These are phyloP conservation scores for Gynandropsis gynandra DNA, from an alignment of 345 rosid genomes.

Conservation along the genomic window DNA sequence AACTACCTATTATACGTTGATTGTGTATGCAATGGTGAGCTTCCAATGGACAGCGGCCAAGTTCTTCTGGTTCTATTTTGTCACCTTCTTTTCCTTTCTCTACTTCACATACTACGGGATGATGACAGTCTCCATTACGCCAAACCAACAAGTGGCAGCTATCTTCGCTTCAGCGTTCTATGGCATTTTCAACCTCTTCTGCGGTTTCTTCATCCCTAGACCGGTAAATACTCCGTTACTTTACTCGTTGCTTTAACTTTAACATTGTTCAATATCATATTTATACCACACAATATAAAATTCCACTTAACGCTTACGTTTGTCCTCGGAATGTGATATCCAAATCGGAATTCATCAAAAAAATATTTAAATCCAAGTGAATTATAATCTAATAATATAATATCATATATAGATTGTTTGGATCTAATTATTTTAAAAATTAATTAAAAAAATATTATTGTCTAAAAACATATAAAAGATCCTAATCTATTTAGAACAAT, in stretches of 20 bases:
- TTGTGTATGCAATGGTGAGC: slow-evolving; percentile 68
- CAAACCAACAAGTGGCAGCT: slow-evolving; percentile 77
- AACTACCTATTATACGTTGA: slow-evolving; percentile 48
- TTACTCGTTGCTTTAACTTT: neutral
- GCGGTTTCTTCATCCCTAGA: slow-evolving; percentile 83
- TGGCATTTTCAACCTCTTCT: slow-evolving; percentile 68
- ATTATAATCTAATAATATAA: too few relatives aligned
- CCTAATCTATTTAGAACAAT: too few relatives aligned
- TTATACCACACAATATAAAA: too few relatives aligned
- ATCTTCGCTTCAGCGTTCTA: slow-evolving; percentile 71
- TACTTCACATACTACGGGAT: slow-evolving; percentile 94
- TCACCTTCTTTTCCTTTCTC: slow-evolving; percentile 78
- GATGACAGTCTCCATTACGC: slow-evolving; percentile 86
- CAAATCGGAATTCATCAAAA: too few relatives aligned
- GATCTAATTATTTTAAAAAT: too few relatives aligned
- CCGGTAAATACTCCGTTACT: slow-evolving; percentile 37
- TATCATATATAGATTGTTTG: too few relatives aligned
- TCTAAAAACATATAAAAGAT: too few relatives aligned
- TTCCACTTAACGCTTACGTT: too few relatives aligned
- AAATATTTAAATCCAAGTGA: too few relatives aligned
- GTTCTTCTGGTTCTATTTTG: slow-evolving; percentile 77
- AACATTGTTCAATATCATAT: too few relatives aligned
- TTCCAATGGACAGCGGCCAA: slow-evolving; percentile 73
- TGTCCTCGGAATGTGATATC: too few relatives aligned
- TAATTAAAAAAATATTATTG: too few relatives aligned